Base-by-base conservation (phyloP, 805 yeast genomes). In the Danielozyma ontarioensis region DNA sequence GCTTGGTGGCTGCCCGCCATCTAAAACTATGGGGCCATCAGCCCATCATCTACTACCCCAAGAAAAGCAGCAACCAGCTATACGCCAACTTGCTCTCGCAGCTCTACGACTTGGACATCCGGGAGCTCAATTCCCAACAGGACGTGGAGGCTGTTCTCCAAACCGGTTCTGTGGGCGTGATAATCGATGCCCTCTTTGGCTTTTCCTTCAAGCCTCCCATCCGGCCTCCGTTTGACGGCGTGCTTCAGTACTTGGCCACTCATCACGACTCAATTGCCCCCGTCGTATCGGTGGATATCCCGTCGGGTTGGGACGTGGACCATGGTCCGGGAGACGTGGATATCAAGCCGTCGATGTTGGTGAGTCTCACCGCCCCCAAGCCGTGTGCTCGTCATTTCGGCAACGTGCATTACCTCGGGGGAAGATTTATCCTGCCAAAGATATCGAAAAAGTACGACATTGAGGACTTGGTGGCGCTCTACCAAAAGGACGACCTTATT, bases 291-390 rank as follows among this genome's bases (percentile, higher is more conserved):
- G 84, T 93, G 2, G 98, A 93, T 55, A 76, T 90, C 29, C 98
- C 98, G 0, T 83, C 95, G 2, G 96, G 97, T 0, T 93, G 98
- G 98, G 90, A 89, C 51, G 97, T 93, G 8, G 95, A 93, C 50
- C 50, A 70, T 5, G 98, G 98, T 0, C 95, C 93, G 0, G 48
- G 39, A 1, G 59, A 55, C 2, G 57, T 57, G 13, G 55, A 53
- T 17, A 72, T 83, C 35, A 64, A 64, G 17, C 95, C 97, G 1
- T 57, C 70, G 4, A 76, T 78, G 44, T 64, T 93, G 30, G 79
- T 93, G 7, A 83, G 95, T 32, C 63, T 93, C 31, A 89, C 97
- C 0, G 97, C 96, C 0, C 98, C 98, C 6, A 93, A 93, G 52
- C 93, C 94, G 0, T 89, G 95, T 34, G 77, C 94, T 2, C 52